Evolutionary conservation across 2,329 filamentous ascomycete genomes (phyloP).

Genomic region (Aspergillus arachidicola): DNA sequence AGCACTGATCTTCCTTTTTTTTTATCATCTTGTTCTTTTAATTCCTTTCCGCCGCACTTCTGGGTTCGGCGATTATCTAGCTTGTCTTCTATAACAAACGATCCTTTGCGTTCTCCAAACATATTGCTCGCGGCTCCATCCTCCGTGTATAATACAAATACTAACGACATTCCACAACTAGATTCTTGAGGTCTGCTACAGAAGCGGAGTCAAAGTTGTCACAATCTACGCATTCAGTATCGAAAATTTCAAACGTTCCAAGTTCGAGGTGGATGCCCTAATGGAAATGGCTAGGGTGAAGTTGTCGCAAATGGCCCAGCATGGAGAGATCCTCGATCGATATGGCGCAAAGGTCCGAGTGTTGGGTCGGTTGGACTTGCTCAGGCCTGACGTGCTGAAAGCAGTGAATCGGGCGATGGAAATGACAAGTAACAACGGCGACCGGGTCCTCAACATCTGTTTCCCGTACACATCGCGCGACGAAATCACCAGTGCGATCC

Average conservation of each 20-base stretch:
- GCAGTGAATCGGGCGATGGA: slow-evolving; percentile 85
- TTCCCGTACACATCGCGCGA: slow-evolving; percentile 96
- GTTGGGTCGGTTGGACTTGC: slow-evolving; percentile 78
- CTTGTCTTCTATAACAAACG: background rate
- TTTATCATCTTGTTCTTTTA: slow-evolving; percentile 4
- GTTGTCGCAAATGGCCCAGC: slow-evolving; percentile 84
- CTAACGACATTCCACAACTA: slow-evolving; percentile 34
- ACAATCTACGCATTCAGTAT: slow-evolving; percentile 99
- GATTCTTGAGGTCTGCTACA: slow-evolving; percentile 98
- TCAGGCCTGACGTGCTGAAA: slow-evolving; percentile 84
- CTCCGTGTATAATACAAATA: background rate
- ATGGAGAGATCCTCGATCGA: slow-evolving; percentile 87
- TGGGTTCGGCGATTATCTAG: background rate
- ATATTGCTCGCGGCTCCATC: too few species aligned
- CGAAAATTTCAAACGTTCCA: slow-evolving; percentile 96
- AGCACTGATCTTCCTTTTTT: slow-evolving; percentile 32
- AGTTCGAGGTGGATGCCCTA: slow-evolving; percentile 92
- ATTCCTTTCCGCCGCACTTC: background rate
- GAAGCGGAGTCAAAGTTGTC: slow-evolving; percentile 92
- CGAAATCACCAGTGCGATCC: slow-evolving; percentile 89
- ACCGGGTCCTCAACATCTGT: slow-evolving; percentile 85
- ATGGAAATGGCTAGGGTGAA: slow-evolving; percentile 99
- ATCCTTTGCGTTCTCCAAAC: background rate
- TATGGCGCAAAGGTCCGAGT: slow-evolving; percentile 89
- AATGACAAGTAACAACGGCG: slow-evolving; percentile 83